A percentile compares a stretch with the other conserved stretches of the same genome.
phyloP scores from a whole-genome alignment of 495 filamentous ascomycete genomes.

The Thermochaetoides thermophila region DNA sequence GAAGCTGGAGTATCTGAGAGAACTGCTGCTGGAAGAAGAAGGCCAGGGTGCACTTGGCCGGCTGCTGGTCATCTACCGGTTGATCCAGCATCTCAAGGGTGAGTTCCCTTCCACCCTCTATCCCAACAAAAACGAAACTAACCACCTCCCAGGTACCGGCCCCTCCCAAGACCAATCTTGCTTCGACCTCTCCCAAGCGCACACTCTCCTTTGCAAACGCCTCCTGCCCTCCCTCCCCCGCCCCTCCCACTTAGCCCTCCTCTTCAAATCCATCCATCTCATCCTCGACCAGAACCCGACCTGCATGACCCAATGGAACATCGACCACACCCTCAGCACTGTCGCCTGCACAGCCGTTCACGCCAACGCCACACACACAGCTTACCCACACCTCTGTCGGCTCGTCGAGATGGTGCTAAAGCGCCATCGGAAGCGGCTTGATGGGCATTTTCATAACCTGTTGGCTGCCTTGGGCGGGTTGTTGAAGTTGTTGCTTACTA shows the following conservation, averaged over 20 bases:
- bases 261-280: slow-evolving; percentile 37
- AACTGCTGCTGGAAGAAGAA: slow-evolving; percentile 6
- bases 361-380: slow-evolving; percentile 25
- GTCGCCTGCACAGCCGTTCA: slow-evolving; percentile 42
- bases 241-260: slow-evolving; percentile 38
- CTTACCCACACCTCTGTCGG: slow-evolving; percentile 39
- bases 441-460: slow-evolving; percentile 51
- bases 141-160: slow-evolving; percentile 3
- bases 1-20: slow-evolving; percentile 14
- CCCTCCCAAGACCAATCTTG: slow-evolving; percentile 2
- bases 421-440: slow-evolving; percentile 31
- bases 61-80: slow-evolving; percentile 12
- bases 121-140: not conserved
- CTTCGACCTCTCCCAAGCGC: slow-evolving; percentile 19
- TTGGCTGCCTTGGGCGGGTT: slow-evolving; percentile 47
- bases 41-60: slow-evolving; percentile 2
- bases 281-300: slow-evolving; percentile 40
- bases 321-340: slow-evolving; percentile 46
- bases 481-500: slow-evolving; percentile 41
- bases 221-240: slow-evolving; percentile 1
- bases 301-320: slow-evolving; percentile 52
- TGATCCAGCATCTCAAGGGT: slow-evolving; percentile 15
- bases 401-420: slow-evolving; percentile 47
- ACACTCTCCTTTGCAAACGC: slow-evolving; percentile 14
- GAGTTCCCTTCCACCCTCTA: not conserved